A percentile compares a stretch with the other conserved stretches of the same genome.
These are phyloP conservation scores for Colletotrichum lupini DNA, from an alignment of 2,329 filamentous ascomycete genomes.

Conservation along the genomic window DNA sequence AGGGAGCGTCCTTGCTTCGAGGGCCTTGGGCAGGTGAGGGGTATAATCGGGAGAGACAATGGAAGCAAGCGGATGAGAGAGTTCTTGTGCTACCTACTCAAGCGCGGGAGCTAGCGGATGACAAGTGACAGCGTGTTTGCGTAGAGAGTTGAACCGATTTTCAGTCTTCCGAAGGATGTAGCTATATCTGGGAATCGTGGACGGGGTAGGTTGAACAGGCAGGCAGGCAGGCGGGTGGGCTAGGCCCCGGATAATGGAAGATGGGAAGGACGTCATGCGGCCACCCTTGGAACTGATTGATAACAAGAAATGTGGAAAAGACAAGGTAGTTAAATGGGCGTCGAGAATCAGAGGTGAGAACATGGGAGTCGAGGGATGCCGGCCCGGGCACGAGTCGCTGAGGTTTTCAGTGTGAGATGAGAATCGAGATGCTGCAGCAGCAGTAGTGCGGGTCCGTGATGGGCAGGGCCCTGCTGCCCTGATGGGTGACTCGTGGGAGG, in stretches of 20 bases:
- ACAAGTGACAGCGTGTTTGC: too few species aligned
- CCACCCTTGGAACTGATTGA: constrained; percentile 1
- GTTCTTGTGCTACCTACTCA: too few species aligned
- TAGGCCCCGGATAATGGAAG: neutral
- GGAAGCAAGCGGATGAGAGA: neutral
- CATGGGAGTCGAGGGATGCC: neutral
- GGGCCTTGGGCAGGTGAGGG: neutral
- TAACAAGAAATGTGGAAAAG: neutral
- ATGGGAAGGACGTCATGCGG: neutral
- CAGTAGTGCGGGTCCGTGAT: neutral
- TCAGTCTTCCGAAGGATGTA: too few species aligned
- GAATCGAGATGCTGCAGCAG: neutral
- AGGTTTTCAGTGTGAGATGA: neutral
- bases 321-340: neutral
- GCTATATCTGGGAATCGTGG: too few species aligned
- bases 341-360: neutral
- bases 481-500: neutral
- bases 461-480: neutral
- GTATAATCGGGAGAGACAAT: neutral
- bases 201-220: neutral
- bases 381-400: too few species aligned
- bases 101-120: too few species aligned
- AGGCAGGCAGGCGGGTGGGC: too few species aligned
- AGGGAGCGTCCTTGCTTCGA: constrained; percentile 18
- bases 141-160: too few species aligned